These are phyloP conservation scores for Lycium barbarum DNA, from an alignment of 257 asterid genomes.

Conservation along the genomic window DNA sequence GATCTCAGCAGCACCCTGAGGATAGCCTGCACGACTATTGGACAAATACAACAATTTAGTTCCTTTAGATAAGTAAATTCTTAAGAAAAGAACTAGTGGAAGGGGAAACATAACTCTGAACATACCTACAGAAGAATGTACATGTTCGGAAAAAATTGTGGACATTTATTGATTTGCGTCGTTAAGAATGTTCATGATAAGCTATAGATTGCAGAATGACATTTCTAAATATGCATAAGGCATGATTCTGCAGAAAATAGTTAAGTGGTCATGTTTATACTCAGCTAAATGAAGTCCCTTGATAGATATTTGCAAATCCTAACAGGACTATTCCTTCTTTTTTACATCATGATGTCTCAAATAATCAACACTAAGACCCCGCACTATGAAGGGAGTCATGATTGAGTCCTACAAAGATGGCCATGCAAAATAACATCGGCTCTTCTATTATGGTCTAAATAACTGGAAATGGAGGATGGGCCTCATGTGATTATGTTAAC, in stretches of 20 bases:
- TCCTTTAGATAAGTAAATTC: neutral
- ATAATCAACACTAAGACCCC: neutral
- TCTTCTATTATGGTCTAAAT: neutral
- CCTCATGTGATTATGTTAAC: neutral
- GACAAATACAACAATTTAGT: constrained; percentile 6
- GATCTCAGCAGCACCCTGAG: constrained; percentile 82
- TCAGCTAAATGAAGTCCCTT: constrained; percentile 2
- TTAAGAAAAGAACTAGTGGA: neutral
- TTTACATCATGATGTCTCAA: neutral
- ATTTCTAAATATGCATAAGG: neutral
- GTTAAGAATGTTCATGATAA: neutral
- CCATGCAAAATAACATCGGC: neutral
- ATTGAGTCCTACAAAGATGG: neutral
- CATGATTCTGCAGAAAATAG: neutral
- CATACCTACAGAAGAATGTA: constrained; percentile 4
- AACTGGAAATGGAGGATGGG: neutral
- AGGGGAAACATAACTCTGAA: neutral
- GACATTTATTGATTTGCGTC: neutral
- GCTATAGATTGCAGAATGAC: neutral
- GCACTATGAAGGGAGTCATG: neutral
- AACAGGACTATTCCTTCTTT: neutral
- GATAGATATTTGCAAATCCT: neutral
- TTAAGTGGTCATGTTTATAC: neutral
- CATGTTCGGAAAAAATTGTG: neutral
- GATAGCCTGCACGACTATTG: constrained; percentile 83